Percentiles rank a stretch among this genome's conserved stretches.
Conservation (phyloP, 345 rosid genomes). For the Acer yangbiense region DNA sequence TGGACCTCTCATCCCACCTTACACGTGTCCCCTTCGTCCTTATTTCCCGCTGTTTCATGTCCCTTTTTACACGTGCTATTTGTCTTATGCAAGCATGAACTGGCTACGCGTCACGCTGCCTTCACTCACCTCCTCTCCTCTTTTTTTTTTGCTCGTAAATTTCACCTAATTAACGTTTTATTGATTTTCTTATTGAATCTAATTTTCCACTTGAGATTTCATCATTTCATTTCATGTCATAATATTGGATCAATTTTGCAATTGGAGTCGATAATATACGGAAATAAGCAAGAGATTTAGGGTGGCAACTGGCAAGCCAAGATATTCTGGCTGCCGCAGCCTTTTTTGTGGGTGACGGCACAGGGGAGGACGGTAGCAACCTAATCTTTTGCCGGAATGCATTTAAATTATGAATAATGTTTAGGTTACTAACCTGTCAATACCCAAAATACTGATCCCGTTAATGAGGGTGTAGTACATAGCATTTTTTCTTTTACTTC, state of each 20-base stretch:
- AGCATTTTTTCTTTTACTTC: no score
- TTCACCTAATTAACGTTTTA: no score
- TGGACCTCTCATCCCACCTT: neutral
- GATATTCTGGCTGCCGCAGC: neutral
- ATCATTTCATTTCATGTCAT: neutral
- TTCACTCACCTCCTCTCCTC: neutral
- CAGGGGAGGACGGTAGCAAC: no score
- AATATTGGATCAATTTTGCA: neutral
- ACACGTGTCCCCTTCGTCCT: constrained; percentile 18
- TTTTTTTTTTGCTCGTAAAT: no score
- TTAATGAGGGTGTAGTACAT: no score
- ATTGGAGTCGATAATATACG: neutral
- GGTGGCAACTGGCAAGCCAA: neutral
- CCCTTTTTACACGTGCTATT: constrained; percentile 16
- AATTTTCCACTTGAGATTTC: neutral
- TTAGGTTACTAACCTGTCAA: no score
- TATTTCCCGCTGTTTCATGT: neutral
- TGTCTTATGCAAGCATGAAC: constrained; percentile 11
- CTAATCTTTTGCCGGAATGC: no score
- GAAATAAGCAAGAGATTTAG: neutral
- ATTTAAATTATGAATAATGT: no score
- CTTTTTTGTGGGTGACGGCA: neutral
- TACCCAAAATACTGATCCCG: no score
- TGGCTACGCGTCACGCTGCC: constrained; percentile 11
- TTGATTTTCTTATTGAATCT: no score